Evolutionary conservation across 1,284 basidiomycete genomes (phyloP).

Genomic region (Athelia psychrophila): DNA sequence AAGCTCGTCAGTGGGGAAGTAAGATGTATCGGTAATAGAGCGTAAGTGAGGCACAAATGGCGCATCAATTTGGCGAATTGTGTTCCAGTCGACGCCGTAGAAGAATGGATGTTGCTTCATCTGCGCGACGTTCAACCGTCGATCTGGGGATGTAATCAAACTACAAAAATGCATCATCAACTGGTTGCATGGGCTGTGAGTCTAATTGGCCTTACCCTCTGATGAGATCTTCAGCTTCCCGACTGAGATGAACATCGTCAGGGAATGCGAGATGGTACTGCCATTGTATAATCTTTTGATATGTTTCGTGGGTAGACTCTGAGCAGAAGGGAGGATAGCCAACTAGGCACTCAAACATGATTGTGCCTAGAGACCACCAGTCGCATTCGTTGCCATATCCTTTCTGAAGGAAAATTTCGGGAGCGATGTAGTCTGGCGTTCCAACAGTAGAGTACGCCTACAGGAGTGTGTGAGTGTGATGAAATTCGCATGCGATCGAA

Average conservation of each 20-base stretch:
- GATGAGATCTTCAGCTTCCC: slow-evolving; percentile 92
- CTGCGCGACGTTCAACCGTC: slow-evolving; percentile 80
- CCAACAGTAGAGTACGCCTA: slow-evolving; percentile 99
- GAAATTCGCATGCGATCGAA: slow-evolving; percentile 7
- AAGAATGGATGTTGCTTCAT: slow-evolving; percentile 96
- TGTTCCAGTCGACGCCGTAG: slow-evolving; percentile 94
- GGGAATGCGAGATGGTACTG: slow-evolving; percentile 86
- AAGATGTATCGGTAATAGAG: slow-evolving; percentile 92
- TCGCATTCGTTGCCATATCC: slow-evolving; percentile 98
- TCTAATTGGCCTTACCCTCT: slow-evolving; percentile 48
- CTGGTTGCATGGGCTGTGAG: slow-evolving; percentile 1
- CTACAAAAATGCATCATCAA: slow-evolving; percentile 29
- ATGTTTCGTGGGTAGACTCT: slow-evolving; percentile 98
- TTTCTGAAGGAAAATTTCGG: slow-evolving; percentile 96
- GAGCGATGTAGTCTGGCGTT: slow-evolving; percentile 98
- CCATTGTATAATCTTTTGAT: slow-evolving; percentile 99
- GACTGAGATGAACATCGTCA: slow-evolving; percentile 92
- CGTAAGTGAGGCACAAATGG: slow-evolving; percentile 94
- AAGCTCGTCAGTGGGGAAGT: slow-evolving; percentile 97
- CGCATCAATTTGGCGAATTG: slow-evolving; percentile 88
- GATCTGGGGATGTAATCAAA: slow-evolving; percentile 85
- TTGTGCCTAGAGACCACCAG: slow-evolving; percentile 97
- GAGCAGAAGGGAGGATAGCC: slow-evolving; percentile 98
- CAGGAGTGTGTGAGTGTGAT: background rate
- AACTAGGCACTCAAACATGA: slow-evolving; percentile 98